phyloP scores from a whole-genome alignment of 2,329 filamentous ascomycete genomes.

The Verticillium longisporum region DNA sequence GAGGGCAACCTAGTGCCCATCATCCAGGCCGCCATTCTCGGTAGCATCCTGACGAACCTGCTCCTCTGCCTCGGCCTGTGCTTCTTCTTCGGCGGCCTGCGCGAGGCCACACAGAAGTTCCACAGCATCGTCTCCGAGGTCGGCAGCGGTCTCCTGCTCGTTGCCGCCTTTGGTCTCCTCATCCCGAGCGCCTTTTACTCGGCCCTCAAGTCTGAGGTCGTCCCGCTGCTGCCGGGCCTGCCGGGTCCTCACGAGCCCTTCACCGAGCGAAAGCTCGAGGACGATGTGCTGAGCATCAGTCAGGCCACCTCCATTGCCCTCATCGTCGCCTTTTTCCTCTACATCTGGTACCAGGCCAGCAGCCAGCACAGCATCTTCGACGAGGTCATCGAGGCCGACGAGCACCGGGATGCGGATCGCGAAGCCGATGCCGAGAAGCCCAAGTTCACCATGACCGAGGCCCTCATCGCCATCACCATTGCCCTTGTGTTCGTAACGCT shows the following conservation, averaged over 20 bases:
- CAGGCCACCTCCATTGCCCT: conserved; percentile 56
- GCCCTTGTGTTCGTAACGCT: conserved; percentile 54
- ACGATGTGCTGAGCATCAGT: conserved; percentile 50
- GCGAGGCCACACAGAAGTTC: conserved; percentile 52
- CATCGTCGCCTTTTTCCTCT: conserved; percentile 50
- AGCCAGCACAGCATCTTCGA: conserved; percentile 59
- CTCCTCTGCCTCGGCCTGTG: conserved; percentile 61
- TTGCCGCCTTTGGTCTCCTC: conserved; percentile 37
- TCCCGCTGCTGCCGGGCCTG: conserved; percentile 14
- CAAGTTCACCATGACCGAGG: conserved; percentile 62
- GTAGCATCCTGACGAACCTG: conserved; percentile 62
- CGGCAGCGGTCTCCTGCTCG: conserved; percentile 57
- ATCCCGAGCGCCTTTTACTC: conserved; percentile 29
- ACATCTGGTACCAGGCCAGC: conserved; percentile 55
- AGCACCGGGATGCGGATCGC: conserved; percentile 51
- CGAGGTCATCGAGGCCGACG: conserved; percentile 40
- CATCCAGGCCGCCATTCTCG: conserved; percentile 63
- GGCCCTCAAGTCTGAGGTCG: conserved; percentile 21
- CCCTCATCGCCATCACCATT: conserved; percentile 49
- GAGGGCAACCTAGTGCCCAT: conserved; percentile 43
- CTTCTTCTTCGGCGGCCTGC: conserved; percentile 59
- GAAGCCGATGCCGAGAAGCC: conserved; percentile 48
- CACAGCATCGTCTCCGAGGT: conserved; percentile 62
- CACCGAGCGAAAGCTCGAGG: conserved; percentile 28
- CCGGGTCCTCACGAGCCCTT: conserved; percentile 17